Evolutionary conservation across 2,329 filamentous ascomycete genomes (phyloP).

Genomic region (Helicocarpus griseus): DNA sequence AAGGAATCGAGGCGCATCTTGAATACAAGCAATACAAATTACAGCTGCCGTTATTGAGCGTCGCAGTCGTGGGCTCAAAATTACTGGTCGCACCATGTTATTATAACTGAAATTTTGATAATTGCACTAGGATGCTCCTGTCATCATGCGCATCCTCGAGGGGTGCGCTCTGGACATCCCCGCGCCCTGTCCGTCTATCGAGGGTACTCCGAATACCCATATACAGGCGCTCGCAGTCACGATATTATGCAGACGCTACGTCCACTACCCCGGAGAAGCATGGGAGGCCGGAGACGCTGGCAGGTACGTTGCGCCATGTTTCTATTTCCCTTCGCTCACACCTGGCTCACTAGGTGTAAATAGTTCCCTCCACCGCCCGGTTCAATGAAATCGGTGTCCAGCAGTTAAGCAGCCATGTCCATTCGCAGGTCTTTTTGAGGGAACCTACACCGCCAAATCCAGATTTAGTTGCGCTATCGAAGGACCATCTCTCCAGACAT

Average conservation of each 20-base stretch:
- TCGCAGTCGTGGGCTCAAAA: neutral
- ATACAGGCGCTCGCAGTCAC: neutral
- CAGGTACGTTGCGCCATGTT: neutral
- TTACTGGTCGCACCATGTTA: neutral
- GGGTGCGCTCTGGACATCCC: neutral
- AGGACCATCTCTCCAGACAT: conserved; percentile 73
- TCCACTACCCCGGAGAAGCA: neutral
- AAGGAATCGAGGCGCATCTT: no score
- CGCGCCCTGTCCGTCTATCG: neutral
- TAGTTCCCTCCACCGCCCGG: conserved; percentile 47
- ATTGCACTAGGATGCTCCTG: conserved; percentile 2
- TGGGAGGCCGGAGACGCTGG: neutral
- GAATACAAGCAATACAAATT: neutral
- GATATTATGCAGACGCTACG: neutral
- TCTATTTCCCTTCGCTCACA: neutral
- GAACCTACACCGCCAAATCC: conserved; percentile 46
- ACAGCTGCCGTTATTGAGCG: neutral
- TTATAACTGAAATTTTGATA: neutral
- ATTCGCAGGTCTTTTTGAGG: conserved; percentile 68
- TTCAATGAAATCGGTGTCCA: conserved; percentile 93
- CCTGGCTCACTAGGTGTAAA: neutral
- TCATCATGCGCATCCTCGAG: neutral
- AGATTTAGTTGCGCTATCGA: conserved; percentile 69
- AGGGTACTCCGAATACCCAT: neutral
- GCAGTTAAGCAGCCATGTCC: conserved; percentile 76